Percentiles rank a stretch among this genome's conserved stretches.
Evolutionary conservation across 2,329 filamentous ascomycete genomes (phyloP).

Genomic region (Ophiostoma quercus): DNA sequence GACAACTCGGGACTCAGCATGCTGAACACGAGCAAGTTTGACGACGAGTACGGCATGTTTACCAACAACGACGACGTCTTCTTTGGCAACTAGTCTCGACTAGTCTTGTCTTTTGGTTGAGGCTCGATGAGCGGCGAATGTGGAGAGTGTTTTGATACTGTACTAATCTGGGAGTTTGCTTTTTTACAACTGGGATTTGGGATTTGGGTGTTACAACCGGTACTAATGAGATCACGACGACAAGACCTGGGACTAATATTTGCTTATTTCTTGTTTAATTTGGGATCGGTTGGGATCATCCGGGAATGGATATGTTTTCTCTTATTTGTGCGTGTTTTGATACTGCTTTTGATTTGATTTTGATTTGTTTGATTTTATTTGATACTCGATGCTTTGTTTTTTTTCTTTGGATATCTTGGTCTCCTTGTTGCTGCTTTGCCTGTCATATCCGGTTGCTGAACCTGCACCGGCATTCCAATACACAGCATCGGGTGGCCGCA

Average conservation of each 20-base stretch:
- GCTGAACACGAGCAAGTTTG: conserved; percentile 50
- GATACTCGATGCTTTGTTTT: neutral
- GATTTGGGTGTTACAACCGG: neutral
- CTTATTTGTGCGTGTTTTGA: neutral
- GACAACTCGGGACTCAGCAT: conserved; percentile 44
- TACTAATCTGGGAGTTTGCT: conserved; percentile 19
- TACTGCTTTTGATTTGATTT: neutral
- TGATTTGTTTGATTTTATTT: conserved; percentile 1
- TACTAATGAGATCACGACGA: conserved; percentile 24
- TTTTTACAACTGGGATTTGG: neutral
- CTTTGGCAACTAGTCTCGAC: conserved; percentile 37
- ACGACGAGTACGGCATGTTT: conserved; percentile 53
- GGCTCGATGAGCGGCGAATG: neutral
- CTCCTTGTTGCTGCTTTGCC: neutral
- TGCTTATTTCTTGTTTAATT: conserved; percentile 2
- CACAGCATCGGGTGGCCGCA: neutral
- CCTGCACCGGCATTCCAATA: neutral
- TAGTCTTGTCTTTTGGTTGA: neutral
- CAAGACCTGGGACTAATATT: conserved; percentile 15
- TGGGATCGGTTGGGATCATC: conserved; percentile 12
- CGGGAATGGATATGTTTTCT: neutral
- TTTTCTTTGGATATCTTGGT: neutral
- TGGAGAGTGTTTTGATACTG: conserved; percentile 18
- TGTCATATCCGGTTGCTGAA: neutral
- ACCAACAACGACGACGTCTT: conserved; percentile 48